Conservation (phyloP, 805 yeast species). For the Wickerhamiella siamensis region DNA sequence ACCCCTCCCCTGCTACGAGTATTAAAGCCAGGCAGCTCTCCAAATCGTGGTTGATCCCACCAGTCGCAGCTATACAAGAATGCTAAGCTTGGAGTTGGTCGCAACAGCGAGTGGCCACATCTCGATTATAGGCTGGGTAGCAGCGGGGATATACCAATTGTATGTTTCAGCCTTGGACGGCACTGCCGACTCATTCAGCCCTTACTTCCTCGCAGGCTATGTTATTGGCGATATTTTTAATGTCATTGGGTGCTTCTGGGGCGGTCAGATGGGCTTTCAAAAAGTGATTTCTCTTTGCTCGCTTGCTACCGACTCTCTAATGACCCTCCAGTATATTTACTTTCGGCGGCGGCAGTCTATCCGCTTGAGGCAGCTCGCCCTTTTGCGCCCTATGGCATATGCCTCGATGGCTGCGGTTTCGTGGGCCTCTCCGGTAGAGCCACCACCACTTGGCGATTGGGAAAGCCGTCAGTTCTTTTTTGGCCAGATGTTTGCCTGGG, state of each 20-base stretch:
- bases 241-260: slow-evolving; percentile 22
- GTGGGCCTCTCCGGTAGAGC: neutral
- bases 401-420: neutral
- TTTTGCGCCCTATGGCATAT: neutral
- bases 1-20: too few relatives aligned
- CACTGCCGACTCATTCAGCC: slow-evolving; percentile 22
- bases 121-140: slow-evolving; percentile 21
- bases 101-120: slow-evolving; percentile 16
- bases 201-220: slow-evolving; percentile 20
- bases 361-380: slow-evolving; percentile 1
- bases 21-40: too few relatives aligned
- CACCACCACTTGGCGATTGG: slow-evolving; percentile 8
- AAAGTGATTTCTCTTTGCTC: slow-evolving; percentile 18
- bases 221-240: slow-evolving; percentile 23
- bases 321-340: slow-evolving; percentile 19
- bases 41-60: neutral
- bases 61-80: too few relatives aligned
- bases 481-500: slow-evolving; percentile 18
- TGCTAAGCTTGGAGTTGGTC: slow-evolving; percentile 9
- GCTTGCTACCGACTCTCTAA: slow-evolving; percentile 15
- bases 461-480: slow-evolving; percentile 6
- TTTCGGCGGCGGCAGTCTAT: slow-evolving; percentile 14
- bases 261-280: slow-evolving; percentile 23
- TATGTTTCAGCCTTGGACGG: slow-evolving; percentile 16
- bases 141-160: slow-evolving; percentile 22